These are phyloP conservation scores for Fraxinus anomala DNA, from an alignment of 257 asterid species.

Conservation along the genomic window DNA sequence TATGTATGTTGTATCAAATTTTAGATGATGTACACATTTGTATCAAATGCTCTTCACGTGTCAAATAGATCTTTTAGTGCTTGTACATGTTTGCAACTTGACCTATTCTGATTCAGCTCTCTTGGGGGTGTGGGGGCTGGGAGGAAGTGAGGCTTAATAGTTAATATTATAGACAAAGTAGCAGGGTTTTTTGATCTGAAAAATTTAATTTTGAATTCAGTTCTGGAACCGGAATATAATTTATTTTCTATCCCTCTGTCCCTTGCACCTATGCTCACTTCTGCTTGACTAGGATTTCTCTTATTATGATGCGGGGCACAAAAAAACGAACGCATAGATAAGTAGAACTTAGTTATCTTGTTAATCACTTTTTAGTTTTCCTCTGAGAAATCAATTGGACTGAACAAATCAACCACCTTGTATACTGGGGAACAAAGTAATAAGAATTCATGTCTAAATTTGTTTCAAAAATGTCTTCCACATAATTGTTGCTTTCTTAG, in stretches of 20 bases:
- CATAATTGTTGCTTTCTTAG: background rate
- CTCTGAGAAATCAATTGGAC: background rate
- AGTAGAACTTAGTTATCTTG: background rate
- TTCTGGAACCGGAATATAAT: background rate
- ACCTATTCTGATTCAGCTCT: slow-evolving; percentile 8
- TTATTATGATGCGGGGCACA: background rate
- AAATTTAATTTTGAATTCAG: background rate
- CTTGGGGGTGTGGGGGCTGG: background rate
- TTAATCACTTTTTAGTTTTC: background rate
- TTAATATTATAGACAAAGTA: background rate
- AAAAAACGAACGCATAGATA: background rate
- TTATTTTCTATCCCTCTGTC: background rate
- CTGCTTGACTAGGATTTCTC: background rate
- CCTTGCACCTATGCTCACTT: background rate
- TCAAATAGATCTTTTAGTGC: background rate
- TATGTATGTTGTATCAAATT: background rate
- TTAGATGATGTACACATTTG: background rate
- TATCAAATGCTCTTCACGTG: background rate
- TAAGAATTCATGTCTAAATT: background rate
- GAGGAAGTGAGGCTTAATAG: background rate
- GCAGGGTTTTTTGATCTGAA: background rate
- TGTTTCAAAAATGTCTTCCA: slow-evolving; percentile 13
- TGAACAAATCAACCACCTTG: background rate
- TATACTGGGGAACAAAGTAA: background rate
- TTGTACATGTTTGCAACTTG: slow-evolving; percentile 4